These are phyloP conservation scores for Cordyceps javanica DNA, from an alignment of 2,329 filamentous ascomycete genomes.

Conservation along the genomic window DNA sequence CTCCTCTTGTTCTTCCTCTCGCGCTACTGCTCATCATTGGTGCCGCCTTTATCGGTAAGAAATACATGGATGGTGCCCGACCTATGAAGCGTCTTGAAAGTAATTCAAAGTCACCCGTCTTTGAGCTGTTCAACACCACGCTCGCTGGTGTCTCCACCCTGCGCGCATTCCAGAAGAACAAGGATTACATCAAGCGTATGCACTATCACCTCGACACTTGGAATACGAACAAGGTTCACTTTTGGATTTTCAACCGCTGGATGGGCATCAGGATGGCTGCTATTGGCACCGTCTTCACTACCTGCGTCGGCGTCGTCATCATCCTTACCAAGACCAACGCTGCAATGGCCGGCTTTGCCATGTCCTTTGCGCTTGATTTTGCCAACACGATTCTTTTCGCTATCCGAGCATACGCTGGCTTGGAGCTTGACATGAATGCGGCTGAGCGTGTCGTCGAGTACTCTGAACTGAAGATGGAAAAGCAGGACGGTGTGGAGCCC, in stretches of 20 bases:
- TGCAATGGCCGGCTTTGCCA: conserved; percentile 67
- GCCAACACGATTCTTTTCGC: conserved; percentile 57
- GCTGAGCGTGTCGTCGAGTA: conserved; percentile 74
- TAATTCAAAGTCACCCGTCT: conserved; percentile 70
- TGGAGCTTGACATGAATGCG: conserved; percentile 75
- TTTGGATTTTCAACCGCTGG: conserved; percentile 72
- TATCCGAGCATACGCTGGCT: conserved; percentile 60
- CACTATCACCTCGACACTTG: conserved; percentile 63
- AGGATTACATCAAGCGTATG: conserved; percentile 64
- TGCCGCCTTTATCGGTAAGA: conserved; percentile 51
- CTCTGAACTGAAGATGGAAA: conserved; percentile 60
- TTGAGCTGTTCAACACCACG: conserved; percentile 71
- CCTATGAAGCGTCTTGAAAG: conserved; percentile 74
- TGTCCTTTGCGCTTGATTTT: conserved; percentile 69
- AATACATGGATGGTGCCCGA: conserved; percentile 64
- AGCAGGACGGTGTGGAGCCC: conserved; percentile 52
- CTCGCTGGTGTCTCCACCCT: conserved; percentile 70
- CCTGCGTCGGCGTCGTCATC: conserved; percentile 58
- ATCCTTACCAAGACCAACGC: conserved; percentile 56
- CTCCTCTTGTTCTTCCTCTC: conserved; percentile 58
- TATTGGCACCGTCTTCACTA: conserved; percentile 63
- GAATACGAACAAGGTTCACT: conserved; percentile 57
- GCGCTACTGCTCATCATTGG: conserved; percentile 52
- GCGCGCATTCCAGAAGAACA: conserved; percentile 64
- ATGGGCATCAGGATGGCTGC: conserved; percentile 66